phyloP scores from a whole-genome alignment of 371 early-diverging fungal species.

The Apophysomyces variabilis region DNA sequence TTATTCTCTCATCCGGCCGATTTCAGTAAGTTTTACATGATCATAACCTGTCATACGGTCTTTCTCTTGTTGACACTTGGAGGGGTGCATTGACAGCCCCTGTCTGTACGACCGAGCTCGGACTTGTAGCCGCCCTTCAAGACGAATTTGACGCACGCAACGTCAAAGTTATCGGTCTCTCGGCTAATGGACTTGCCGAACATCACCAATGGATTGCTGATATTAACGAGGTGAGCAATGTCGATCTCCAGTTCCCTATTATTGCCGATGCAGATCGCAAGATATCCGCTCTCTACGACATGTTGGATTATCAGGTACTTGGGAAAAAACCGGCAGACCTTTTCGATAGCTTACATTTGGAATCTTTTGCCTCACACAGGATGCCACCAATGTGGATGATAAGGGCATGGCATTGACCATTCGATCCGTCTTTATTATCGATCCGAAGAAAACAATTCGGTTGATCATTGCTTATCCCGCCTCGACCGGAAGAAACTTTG shows the following conservation, averaged over 20 bases:
- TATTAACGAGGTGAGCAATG: conserved; percentile 83
- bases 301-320: conserved; percentile 75
- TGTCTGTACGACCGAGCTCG: conserved; percentile 95
- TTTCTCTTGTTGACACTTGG: not conserved
- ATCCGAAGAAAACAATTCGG: conserved; percentile 87
- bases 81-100: conserved; percentile 57
- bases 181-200: conserved; percentile 78
- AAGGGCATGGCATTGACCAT: conserved; percentile 91
- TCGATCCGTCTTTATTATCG: conserved; percentile 92
- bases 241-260: conserved; percentile 83
- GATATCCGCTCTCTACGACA: conserved; percentile 86
- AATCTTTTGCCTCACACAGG: conserved; percentile 41
- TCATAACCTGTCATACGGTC: not conserved
- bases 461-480: conserved; percentile 89
- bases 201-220: conserved; percentile 89
- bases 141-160: conserved; percentile 76
- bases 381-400: conserved; percentile 82
- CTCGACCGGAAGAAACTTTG: conserved; percentile 90
- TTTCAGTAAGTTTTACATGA: conserved; percentile 64
- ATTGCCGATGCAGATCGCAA: conserved; percentile 86
- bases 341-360: too few species aligned
- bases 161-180: conserved; percentile 91
- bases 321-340: not conserved
- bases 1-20: conserved; percentile 95
- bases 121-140: conserved; percentile 79